Base-by-base conservation (phyloP, 108 stramenopile genomes). In the Conticribra weissflogii region DNA sequence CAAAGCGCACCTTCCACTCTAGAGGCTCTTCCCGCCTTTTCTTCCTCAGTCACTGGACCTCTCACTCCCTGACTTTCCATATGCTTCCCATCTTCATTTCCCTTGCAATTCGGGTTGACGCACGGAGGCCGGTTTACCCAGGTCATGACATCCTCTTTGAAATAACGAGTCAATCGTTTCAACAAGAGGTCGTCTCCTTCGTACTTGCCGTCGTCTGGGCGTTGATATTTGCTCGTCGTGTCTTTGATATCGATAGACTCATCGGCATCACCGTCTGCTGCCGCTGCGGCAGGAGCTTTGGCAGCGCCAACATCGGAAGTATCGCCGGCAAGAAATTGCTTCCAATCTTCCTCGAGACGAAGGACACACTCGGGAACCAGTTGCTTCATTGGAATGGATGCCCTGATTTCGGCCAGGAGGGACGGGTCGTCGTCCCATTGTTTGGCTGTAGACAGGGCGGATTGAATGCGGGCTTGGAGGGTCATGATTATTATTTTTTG, bases 101-200 rank as follows among this genome's bases (percentile, higher is more conserved):
- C 66, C 4, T 55, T 55, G 21, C 82, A 85, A 58, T 77, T 81
- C 0, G 59, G 31, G 24, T 74, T 73, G 41, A 25, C 49, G 63
- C 89, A 89, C 8, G 82, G 86, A 45, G 92, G 92, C 44, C 75
- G 61, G 78, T 93, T 89, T 55, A 89, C 86, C 92, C 92, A 93
- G 0, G 78, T 87, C 92, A 93, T 93, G 49, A 81, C 72, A n/a
- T 83, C 71, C 28, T 34, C 46, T 53, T 88, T 61, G 49, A 93
- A 93, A 71, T 83, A 93, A 15, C 87, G 81, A 41, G 85, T 83
- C 2, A 93, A 60, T 23, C 89, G 85, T 53, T 93, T 88, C 44
- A 93, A 68, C 16, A 91, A 85, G 9, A 90, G 23, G 28, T 83
- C 84, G 64, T 88, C 82, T 22, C 83, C 81, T 49, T 74, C 71